Evolutionary conservation across 495 filamentous ascomycete species (phyloP), one percentile per base, ranked within the genome.

Genomic region (Tuber microsphaerosporum): DNA sequence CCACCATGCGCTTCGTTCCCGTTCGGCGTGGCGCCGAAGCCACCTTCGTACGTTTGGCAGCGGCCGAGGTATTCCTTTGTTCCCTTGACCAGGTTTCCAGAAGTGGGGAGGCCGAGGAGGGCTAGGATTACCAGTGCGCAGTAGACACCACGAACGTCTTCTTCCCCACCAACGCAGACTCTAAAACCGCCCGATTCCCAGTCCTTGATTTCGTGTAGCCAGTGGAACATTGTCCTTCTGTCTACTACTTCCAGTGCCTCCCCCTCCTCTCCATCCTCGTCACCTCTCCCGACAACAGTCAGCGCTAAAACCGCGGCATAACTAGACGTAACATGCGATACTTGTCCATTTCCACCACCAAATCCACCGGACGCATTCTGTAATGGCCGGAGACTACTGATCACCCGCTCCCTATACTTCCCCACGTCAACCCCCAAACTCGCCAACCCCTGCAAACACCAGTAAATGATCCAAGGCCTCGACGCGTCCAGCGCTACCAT

Each of bases 21-120:
- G 71, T 88, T 90, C 26, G 95, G 95, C 56, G 89, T 89, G 19
- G 88, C 91, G 73, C 92, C 93, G 45, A 98, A 92, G 43, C 95
- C 95, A 72, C 95, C 95, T 85, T 99, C 95, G 81, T 90, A 97
- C 17, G 92, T 94, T 87, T 98, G 94, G 82, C 93, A 98, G 85
- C 90, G 85, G 7, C 89, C 88, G 48, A 99, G 85, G 86, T 94
- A 98, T 75, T 94, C 90, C 3, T 87, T 88, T 12, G 97, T 87
- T 9, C 89, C 88, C 71, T 89, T 89, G 9, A 90, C 84, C 61
- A 98, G 89, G 22, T 71, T 76, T 9, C 26, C 37, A 20, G 69
- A 41, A 65, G 96, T 86, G 42, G 95, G 95, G 71, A 99, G 85
- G 79, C 93, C 89, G 56, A 99, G 88, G 39, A 99, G 85, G 6